phyloP scores from a whole-genome alignment of 495 filamentous ascomycete genomes.

The Aspergillus asperescens region DNA sequence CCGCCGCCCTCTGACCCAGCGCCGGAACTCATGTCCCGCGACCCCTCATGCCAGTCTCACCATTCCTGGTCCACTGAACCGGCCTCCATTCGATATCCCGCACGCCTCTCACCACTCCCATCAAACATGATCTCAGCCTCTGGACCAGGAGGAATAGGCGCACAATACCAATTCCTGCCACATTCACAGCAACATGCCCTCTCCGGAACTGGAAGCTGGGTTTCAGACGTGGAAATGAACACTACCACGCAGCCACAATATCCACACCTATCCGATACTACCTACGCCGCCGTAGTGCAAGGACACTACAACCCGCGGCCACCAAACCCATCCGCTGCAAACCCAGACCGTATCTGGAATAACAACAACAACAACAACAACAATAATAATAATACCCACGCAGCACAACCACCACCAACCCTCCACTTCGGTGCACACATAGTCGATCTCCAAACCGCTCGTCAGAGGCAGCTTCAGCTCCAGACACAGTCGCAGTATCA shows the following conservation, averaged over 20 bases:
- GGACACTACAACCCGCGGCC: slow-evolving; percentile 13
- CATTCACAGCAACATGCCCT: slow-evolving; percentile 19
- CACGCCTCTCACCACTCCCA: slow-evolving; percentile 15
- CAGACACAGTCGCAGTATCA: slow-evolving; percentile 10
- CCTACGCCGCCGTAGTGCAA: slow-evolving; percentile 15
- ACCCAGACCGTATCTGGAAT: slow-evolving; percentile 20
- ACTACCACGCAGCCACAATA: not conserved
- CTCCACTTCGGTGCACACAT: slow-evolving; percentile 28
- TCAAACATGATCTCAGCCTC: not conserved
- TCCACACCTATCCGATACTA: slow-evolving; percentile 14
- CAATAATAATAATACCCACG: not conserved
- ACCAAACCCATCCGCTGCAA: slow-evolving; percentile 22
- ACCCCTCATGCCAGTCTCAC: slow-evolving; percentile 31
- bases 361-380: no score
- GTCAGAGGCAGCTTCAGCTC: slow-evolving; percentile 4
- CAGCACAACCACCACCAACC: slow-evolving; percentile 4
- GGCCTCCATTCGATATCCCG: slow-evolving; percentile 27
- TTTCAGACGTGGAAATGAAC: slow-evolving; percentile 5
- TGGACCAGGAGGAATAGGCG: no score
- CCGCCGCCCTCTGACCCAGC: slow-evolving; percentile 30
- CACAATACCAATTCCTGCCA: not conserved
- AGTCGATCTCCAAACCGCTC: slow-evolving; percentile 32
- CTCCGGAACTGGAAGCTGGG: slow-evolving; percentile 24
- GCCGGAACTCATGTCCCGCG: slow-evolving; percentile 31
- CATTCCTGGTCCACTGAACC: slow-evolving; percentile 41